Evolutionary conservation across 768 basidiomycete genomes (phyloP).

Genomic region (Auriscalpium vulgare): DNA sequence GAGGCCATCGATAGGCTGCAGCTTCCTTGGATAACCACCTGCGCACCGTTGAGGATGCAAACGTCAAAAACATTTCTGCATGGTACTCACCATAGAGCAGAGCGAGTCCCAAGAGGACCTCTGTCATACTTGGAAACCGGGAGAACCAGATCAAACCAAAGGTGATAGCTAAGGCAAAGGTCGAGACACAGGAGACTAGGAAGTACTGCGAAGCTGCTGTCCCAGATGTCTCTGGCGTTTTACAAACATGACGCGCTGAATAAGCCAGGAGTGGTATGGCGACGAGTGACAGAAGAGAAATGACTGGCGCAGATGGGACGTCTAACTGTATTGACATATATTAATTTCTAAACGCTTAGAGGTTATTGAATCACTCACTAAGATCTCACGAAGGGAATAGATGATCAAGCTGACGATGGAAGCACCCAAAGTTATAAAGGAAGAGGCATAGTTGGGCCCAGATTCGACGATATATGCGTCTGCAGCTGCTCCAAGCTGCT

Average conservation of each 20-base stretch:
- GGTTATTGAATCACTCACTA: constrained; percentile 35
- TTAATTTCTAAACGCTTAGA: neutral
- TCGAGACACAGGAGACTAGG: constrained; percentile 47
- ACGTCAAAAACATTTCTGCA: neutral
- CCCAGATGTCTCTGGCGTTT: constrained; percentile 37
- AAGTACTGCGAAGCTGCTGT: constrained; percentile 50
- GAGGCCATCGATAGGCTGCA: constrained; percentile 9
- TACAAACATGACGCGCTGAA: constrained; percentile 51
- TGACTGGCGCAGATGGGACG: constrained; percentile 36
- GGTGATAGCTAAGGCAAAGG: constrained; percentile 39
- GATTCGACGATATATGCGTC: constrained; percentile 45
- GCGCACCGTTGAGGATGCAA: neutral
- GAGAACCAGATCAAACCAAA: constrained; percentile 59
- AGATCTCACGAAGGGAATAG: constrained; percentile 49
- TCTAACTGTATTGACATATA: constrained; percentile 7
- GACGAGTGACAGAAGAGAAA: constrained; percentile 51
- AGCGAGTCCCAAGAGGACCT: constrained; percentile 41
- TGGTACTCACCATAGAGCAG: constrained; percentile 53
- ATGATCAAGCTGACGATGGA: constrained; percentile 55
- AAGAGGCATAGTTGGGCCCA: constrained; percentile 49
- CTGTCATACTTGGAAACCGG: constrained; percentile 50
- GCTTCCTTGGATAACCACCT: constrained; percentile 11
- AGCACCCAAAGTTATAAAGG: constrained; percentile 53
- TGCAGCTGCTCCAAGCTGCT: constrained; percentile 57
- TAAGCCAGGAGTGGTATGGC: constrained; percentile 57